A percentile compares a stretch with the other conserved stretches of the same genome.
Evolutionary conservation across 345 rosid species (phyloP).

Genomic region (Eucalyptus tenuipes): DNA sequence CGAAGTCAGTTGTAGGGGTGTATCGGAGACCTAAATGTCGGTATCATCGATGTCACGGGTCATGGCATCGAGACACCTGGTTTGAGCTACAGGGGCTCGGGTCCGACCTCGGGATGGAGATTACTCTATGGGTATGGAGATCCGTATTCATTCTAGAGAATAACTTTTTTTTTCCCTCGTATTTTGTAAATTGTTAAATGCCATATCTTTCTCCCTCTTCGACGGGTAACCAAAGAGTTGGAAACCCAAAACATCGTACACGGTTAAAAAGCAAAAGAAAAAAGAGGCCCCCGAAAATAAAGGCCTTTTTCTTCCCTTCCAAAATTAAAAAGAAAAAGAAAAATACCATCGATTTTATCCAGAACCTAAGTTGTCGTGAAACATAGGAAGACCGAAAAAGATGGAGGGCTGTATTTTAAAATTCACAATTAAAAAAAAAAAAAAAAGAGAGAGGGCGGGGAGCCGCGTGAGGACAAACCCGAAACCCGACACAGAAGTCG

Average conservation of each 20-base stretch:
- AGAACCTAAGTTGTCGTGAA: neutral
- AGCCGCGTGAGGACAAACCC: slow-evolving; percentile 41
- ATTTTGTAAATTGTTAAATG: neutral
- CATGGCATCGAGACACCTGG: too few relatives aligned
- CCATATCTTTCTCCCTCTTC: neutral
- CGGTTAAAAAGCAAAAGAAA: neutral
- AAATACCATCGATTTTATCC: neutral
- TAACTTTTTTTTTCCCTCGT: neutral
- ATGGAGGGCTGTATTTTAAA: neutral
- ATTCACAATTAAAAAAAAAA: neutral
- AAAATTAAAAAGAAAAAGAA: neutral
- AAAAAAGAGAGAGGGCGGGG: neutral
- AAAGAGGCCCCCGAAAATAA: neutral
- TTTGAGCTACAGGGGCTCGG: neutral
- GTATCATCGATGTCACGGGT: too few relatives aligned
- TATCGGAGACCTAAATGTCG: rapidly evolving
- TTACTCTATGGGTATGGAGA: neutral
- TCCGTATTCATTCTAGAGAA: neutral
- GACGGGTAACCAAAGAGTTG: neutral
- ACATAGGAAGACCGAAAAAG: neutral
- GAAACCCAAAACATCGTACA: neutral
- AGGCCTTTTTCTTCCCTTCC: neutral
- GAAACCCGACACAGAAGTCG: slow-evolving; percentile 49
- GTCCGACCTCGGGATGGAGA: neutral
- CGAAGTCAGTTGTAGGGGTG: rapidly evolving